Base-by-base conservation (phyloP, 371 early-diverging fungal species). In the Capillidium rhysosporum region DNA sequence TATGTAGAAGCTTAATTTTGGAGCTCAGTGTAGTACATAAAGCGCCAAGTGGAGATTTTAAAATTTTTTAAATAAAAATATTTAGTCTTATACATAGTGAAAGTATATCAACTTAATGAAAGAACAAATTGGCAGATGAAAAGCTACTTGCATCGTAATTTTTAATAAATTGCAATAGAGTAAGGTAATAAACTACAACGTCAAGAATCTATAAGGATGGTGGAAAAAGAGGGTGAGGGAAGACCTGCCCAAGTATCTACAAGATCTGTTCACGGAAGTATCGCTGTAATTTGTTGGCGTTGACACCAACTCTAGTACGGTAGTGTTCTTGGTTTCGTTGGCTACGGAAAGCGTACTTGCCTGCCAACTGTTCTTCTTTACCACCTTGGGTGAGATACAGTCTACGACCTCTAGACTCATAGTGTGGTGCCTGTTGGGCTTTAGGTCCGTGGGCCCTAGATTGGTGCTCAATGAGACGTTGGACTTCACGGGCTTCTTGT, bases 251-350 rank as follows among this genome's bases (percentile, higher is more conserved):
- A 24, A 26, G 2, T 46, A 31, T 59, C 57, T 77, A 80, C 59
- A 80, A 58, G 55, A 83, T 80, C 69, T 89, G 89, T 40, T 68
- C 69, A 60, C 92, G 69, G 74, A 80, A 90, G 65, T 88, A 76
- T 58, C 76, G 78, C 68, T 91, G 89, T 54, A 91, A 63, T 60
- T 74, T 78, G 72, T 92, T 92, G 61, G 77, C 75, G 54, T 84
- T 82, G 56, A 80, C 64, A 25, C 92, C 92, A 26, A 85, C 73
- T 31, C 79, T 66, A 25, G 82, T 74, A 59, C 74, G 66, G 67
- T 76, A 83, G 53, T 85, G 75, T 34, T 81, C 69, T 45, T 65
- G 68, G n/a, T 60, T 47, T 38, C 79, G 75, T 56, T 70, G 65
- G 47, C 76, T 80, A 62, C 72, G 66, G 7, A 57, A 62, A 25